A percentile compares a stretch with the other conserved stretches of the same genome.
Conservation (phyloP, 1,139 yeast species). For the Yamadazyma epiphylla region DNA sequence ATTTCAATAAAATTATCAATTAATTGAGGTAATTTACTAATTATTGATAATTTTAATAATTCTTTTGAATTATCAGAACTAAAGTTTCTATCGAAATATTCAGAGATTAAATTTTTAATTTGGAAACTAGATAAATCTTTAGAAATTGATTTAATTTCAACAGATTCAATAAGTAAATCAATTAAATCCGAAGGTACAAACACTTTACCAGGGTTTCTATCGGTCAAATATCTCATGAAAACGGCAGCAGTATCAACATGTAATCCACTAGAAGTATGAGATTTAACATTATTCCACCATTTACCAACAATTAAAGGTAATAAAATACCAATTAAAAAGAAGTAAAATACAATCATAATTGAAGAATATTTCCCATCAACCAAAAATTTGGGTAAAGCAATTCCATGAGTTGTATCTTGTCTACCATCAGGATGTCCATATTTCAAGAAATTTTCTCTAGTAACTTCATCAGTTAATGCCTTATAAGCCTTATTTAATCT, state of each 20-base stretch:
- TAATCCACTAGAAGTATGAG: constrained; percentile 79
- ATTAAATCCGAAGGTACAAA: constrained; percentile 59
- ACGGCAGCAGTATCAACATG: constrained; percentile 77
- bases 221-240: constrained; percentile 61
- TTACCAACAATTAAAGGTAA: constrained; percentile 76
- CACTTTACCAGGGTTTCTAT: constrained; percentile 74
- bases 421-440: constrained; percentile 99
- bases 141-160: constrained; percentile 50
- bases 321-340: constrained; percentile 67
- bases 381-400: constrained; percentile 89
- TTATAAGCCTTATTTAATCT: constrained; percentile 88
- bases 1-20: constrained; percentile 76
- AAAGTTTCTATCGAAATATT: constrained; percentile 55
- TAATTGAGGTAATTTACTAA: constrained; percentile 62
- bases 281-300: constrained; percentile 89
- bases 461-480: constrained; percentile 86
- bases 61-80: constrained; percentile 10
- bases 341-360: constrained; percentile 59
- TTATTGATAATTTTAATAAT: constrained; percentile 25
- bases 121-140: constrained; percentile 39
- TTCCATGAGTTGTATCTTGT: constrained; percentile 90
- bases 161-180: constrained; percentile 58
- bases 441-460: constrained; percentile 74
- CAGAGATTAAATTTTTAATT: constrained; percentile 48
- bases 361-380: constrained; percentile 82